Conservation (phyloP, 176 grass and related monocot genomes). For the Phragmites australis region DNA sequence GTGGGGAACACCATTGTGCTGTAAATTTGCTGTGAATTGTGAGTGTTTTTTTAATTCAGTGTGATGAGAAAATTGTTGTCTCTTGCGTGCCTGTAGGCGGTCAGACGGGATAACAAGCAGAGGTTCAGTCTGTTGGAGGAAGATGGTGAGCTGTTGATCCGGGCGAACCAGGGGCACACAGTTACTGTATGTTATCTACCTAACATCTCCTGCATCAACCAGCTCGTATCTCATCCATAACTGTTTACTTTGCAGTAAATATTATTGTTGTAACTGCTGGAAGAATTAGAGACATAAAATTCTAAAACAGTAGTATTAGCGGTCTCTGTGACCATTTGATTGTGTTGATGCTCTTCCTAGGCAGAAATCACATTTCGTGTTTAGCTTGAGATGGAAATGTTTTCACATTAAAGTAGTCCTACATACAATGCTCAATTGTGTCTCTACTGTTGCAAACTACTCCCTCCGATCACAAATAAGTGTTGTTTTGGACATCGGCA, state of each 20-base stretch:
- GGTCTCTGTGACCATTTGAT: not conserved
- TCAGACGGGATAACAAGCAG: constrained; percentile 81
- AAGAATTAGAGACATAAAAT: not conserved
- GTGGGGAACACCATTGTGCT: not conserved
- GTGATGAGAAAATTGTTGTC: not conserved
- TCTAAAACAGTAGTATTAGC: not conserved
- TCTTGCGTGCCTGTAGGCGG: constrained; percentile 46
- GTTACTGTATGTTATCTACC: constrained; percentile 52
- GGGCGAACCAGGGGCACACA: constrained; percentile 87
- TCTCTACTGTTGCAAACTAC: not conserved
- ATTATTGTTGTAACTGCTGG: not conserved
- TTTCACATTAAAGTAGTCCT: not conserved
- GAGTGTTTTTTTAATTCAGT: not conserved
- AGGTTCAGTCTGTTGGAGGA: constrained; percentile 86
- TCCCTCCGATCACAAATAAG: too few relatives aligned
- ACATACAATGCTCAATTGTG: not conserved
- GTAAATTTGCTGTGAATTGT: not conserved
- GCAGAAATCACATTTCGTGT: not conserved
- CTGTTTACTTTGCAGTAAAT: not conserved
- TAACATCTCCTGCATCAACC: not conserved
- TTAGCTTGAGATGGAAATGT: not conserved
- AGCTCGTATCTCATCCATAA: not conserved
- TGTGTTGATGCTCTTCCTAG: not conserved
- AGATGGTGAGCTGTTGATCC: constrained; percentile 71
- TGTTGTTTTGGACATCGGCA: too few relatives aligned